A percentile compares a stretch with the other conserved stretches of the same genome.
Conservation (phyloP, 2,329 filamentous ascomycete genomes). For the Ophiocordyceps camponoti-leonardi region DNA sequence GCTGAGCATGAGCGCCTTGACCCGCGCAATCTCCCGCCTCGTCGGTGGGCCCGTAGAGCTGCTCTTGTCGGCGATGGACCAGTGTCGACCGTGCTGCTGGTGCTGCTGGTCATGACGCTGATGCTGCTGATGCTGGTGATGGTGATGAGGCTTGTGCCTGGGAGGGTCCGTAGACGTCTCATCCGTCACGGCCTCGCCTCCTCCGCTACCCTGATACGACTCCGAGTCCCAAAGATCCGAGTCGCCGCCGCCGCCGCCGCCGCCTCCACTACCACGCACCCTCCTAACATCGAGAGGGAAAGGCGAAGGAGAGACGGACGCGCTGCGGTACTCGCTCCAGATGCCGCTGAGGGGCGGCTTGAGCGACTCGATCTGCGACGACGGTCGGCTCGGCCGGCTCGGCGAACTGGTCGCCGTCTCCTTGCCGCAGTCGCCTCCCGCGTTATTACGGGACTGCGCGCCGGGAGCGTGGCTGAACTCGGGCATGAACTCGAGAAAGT, state of each 20-base stretch:
- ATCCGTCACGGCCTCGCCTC: constrained; percentile 12
- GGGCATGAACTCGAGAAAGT: constrained; percentile 35
- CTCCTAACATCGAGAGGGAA: constrained; percentile 13
- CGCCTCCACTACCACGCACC: neutral
- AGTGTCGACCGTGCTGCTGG: constrained; percentile 20
- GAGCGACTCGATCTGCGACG: constrained; percentile 27
- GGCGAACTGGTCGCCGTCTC: constrained; percentile 2
- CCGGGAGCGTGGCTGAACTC: constrained; percentile 24
- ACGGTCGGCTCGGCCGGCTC: constrained; percentile 15
- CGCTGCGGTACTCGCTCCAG: constrained; percentile 9
- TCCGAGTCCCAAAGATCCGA: constrained; percentile 23
- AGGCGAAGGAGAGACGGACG: constrained; percentile 17
- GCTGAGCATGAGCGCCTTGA: constrained; percentile 58
- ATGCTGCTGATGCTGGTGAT: constrained; percentile 7
- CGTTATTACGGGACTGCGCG: constrained; percentile 4
- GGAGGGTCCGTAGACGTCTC: constrained; percentile 15
- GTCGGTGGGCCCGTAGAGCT: constrained; percentile 13
- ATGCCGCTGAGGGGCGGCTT: constrained; percentile 33
- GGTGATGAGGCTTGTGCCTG: constrained; percentile 15
- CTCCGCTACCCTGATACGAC: constrained; percentile 12
- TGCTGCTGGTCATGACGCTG: constrained; percentile 1
- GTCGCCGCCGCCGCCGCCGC: constrained; percentile 8
- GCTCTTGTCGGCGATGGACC: constrained; percentile 31
- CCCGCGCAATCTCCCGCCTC: constrained; percentile 63
- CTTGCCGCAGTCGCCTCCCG: constrained; percentile 5